A percentile compares a stretch with the other conserved stretches of the same genome.
Evolutionary conservation across 768 basidiomycete species (phyloP).

Genomic region (Epithele typhae): DNA sequence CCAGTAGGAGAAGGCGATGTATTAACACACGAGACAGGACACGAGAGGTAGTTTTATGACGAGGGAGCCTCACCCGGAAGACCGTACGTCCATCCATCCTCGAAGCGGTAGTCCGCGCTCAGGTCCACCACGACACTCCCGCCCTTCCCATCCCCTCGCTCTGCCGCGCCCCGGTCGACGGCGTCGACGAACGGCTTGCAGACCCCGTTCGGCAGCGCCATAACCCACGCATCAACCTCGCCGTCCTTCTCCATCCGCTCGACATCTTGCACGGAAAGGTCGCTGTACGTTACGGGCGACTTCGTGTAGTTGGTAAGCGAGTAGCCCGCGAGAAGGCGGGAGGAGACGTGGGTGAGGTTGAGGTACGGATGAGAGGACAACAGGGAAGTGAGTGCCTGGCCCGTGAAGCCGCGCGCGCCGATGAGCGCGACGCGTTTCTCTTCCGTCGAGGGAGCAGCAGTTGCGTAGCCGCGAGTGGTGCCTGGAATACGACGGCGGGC

Average conservation of each 20-base stretch:
- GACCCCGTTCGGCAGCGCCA: slow-evolving; percentile 97
- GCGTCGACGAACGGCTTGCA: slow-evolving; percentile 97
- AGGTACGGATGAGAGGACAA: slow-evolving; percentile 86
- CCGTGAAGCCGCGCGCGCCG: slow-evolving; percentile 94
- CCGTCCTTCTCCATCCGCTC: slow-evolving; percentile 85
- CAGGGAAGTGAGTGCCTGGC: slow-evolving; percentile 85
- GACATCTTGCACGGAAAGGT: slow-evolving; percentile 75
- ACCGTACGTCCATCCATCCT: slow-evolving; percentile 94
- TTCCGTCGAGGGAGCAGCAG: slow-evolving; percentile 55
- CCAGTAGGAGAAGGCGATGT: slow-evolving; percentile 30
- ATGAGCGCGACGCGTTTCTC: slow-evolving; percentile 92
- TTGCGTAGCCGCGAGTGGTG: slow-evolving; percentile 75
- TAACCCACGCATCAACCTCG: slow-evolving; percentile 96
- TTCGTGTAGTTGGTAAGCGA: slow-evolving; percentile 82
- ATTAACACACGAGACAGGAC: slow-evolving; percentile 27
- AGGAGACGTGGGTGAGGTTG: slow-evolving; percentile 91
- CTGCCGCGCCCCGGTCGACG: slow-evolving; percentile 68
- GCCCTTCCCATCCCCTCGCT: slow-evolving; percentile 42
- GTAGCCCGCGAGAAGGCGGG: slow-evolving; percentile 85
- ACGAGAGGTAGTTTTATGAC: slow-evolving; percentile 17
- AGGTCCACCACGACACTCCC: slow-evolving; percentile 85
- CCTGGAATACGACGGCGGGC: slow-evolving; percentile 43
- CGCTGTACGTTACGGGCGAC: slow-evolving; percentile 65
- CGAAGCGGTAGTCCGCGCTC: slow-evolving; percentile 93
- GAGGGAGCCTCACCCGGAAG: slow-evolving; percentile 86